phyloP scores from a whole-genome alignment of 352 stramenopile species.

The Globisporangium middletonii region DNA sequence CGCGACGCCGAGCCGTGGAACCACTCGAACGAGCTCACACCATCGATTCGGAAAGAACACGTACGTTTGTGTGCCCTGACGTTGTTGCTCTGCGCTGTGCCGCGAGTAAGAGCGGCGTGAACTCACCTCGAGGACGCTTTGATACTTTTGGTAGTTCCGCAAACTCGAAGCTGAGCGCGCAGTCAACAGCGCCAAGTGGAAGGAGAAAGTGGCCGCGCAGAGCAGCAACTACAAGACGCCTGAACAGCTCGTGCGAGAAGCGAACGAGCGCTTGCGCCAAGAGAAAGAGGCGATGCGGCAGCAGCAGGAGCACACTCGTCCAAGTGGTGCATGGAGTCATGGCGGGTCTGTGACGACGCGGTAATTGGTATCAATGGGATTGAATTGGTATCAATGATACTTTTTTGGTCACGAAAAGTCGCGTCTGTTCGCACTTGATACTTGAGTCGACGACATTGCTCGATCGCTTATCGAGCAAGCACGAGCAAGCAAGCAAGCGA shows the following conservation, averaged over 20 bases:
- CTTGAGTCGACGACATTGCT: neutral
- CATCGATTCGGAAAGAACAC: conserved; percentile 36
- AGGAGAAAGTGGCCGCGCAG: conserved; percentile 22
- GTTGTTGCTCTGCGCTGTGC: neutral
- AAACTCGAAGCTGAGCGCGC: conserved; percentile 25
- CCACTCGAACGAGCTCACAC: conserved; percentile 43
- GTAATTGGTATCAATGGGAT: no score
- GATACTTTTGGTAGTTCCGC: conserved; percentile 17
- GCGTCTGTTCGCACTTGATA: no score
- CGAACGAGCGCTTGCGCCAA: conserved; percentile 35
- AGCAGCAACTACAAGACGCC: conserved; percentile 47
- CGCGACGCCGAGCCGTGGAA: conserved; percentile 58
- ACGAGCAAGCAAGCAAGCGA: no score
- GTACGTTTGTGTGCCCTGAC: conserved; percentile 17
- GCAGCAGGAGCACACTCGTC: neutral
- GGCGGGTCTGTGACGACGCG: no score
- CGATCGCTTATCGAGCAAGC: no score
- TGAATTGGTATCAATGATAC: no score
- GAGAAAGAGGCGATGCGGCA: conserved; percentile 32
- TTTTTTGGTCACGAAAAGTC: no score
- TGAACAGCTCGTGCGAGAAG: conserved; percentile 43
- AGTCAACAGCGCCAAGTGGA: conserved; percentile 46
- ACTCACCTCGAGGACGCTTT: neutral
- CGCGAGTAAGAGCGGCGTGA: neutral
- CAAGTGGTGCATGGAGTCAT: no score